These are phyloP conservation scores for Bocquillonia castaneifolia DNA, from an alignment of 441 rosid genomes.

Conservation along the genomic window DNA sequence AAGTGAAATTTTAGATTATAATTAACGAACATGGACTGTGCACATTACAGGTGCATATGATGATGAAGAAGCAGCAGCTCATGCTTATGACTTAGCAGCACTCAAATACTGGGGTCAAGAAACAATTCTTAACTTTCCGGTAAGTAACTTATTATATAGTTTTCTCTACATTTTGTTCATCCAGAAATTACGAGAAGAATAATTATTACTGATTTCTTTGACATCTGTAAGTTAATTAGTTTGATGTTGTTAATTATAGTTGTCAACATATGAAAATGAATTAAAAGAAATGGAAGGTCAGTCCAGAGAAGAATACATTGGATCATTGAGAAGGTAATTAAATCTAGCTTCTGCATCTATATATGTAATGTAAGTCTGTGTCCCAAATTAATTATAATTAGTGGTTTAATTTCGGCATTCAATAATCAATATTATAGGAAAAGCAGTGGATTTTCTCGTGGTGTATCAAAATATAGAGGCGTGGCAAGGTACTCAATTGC, in stretches of 20 bases:
- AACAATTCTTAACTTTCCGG: constrained; percentile 80
- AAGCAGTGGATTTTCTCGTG: constrained; percentile 91
- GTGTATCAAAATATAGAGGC: constrained; percentile 88
- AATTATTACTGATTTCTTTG: background rate
- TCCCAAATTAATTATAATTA: no score
- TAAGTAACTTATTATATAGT: constrained; percentile 17
- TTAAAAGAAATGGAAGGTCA: constrained; percentile 67
- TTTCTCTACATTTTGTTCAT: no score
- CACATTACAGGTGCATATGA: constrained; percentile 76
- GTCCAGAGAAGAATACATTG: constrained; percentile 71
- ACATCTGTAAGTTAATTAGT: background rate
- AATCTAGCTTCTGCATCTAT: no score
- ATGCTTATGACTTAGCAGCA: constrained; percentile 92
- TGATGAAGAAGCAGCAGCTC: constrained; percentile 86
- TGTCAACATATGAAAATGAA: constrained; percentile 47
- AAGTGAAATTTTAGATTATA: no score
- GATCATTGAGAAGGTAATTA: constrained; percentile 59
- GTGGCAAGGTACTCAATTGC: constrained; percentile 62
- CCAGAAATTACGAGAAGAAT: rapidly evolving
- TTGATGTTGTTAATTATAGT: constrained; percentile 13
- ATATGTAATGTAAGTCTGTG: no score
- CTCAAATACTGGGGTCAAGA: constrained; percentile 88
- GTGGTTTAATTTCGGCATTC: background rate
- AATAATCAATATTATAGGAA: constrained; percentile 48
- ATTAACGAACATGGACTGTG: background rate